Evolutionary conservation across 2,329 filamentous ascomycete species (phyloP).

Genomic region (Beauveria sp.): DNA sequence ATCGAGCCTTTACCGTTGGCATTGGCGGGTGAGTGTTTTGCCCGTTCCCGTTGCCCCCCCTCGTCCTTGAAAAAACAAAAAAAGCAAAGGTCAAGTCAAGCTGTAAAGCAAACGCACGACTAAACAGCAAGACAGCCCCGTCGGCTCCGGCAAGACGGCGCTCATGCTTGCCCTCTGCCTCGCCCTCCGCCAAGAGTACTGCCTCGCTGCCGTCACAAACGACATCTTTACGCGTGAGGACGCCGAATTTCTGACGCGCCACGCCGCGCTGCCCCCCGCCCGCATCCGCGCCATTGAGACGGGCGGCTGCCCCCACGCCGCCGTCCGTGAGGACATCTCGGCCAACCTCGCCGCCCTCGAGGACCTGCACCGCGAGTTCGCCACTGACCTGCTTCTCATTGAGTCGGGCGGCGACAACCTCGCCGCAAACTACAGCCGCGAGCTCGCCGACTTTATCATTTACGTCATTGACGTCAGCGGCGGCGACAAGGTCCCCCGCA

Average conservation of each 20-base stretch:
- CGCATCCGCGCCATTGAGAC: constrained; percentile 96
- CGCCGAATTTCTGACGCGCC: constrained; percentile 88
- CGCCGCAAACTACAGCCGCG: constrained; percentile 90
- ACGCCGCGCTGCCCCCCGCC: constrained; percentile 71
- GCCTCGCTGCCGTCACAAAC: constrained; percentile 92
- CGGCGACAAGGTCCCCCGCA: constrained; percentile 92
- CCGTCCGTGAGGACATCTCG: constrained; percentile 93
- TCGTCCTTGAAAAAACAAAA: no score
- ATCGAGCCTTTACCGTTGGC: constrained; percentile 91
- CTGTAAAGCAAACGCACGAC: not conserved
- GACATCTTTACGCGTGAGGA: constrained; percentile 99
- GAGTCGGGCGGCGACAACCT: constrained; percentile 95
- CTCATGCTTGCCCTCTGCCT: constrained; percentile 91
- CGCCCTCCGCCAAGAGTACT: constrained; percentile 70
- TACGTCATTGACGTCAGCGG: constrained; percentile 97
- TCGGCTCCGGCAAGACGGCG: constrained; percentile 94
- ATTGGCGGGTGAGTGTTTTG: constrained; percentile 72
- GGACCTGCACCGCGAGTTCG: constrained; percentile 73
- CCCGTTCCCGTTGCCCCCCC: not conserved
- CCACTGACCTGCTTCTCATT: constrained; percentile 79
- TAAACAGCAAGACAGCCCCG: constrained; percentile 52
- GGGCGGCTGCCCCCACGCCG: constrained; percentile 92
- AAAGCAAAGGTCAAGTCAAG: no score
- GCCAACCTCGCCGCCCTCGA: constrained; percentile 90
- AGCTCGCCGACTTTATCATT: constrained; percentile 94